These are phyloP conservation scores for Rhazya stricta DNA, from an alignment of 257 asterid genomes.

Conservation along the genomic window DNA sequence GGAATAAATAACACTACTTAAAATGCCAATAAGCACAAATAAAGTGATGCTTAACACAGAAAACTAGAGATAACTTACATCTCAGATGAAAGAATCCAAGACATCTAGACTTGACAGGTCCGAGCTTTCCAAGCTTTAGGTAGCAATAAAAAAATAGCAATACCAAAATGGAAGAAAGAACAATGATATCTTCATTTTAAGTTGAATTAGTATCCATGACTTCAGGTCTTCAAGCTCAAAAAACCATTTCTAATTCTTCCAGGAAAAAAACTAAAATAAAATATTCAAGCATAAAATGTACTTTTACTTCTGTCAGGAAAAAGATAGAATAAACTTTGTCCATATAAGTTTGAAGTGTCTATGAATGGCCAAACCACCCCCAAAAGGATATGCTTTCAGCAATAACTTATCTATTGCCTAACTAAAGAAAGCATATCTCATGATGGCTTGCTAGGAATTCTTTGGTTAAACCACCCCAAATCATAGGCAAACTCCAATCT, in stretches of 20 bases:
- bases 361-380: neutral
- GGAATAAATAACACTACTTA: too few relatives aligned
- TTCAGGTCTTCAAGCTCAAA: neutral
- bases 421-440: neutral
- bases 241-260: too few relatives aligned
- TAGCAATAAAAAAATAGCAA: constrained; percentile 1
- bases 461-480: neutral
- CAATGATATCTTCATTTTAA: too few relatives aligned
- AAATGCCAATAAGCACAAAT: too few relatives aligned
- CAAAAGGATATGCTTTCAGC: neutral
- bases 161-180: too few relatives aligned
- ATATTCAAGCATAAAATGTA: neutral
- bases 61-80: neutral
- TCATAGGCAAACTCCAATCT: neutral
- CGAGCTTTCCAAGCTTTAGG: neutral
- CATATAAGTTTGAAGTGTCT: neutral
- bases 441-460: neutral
- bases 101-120: neutral
- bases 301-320: neutral
- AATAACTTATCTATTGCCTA: neutral
- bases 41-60: too few relatives aligned
- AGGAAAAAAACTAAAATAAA: neutral
- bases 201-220: neutral
- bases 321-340: neutral
- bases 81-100: neutral